These are phyloP conservation scores for Aegilops longissima DNA, from an alignment of 176 grass and related monocot genomes.

Conservation along the genomic window DNA sequence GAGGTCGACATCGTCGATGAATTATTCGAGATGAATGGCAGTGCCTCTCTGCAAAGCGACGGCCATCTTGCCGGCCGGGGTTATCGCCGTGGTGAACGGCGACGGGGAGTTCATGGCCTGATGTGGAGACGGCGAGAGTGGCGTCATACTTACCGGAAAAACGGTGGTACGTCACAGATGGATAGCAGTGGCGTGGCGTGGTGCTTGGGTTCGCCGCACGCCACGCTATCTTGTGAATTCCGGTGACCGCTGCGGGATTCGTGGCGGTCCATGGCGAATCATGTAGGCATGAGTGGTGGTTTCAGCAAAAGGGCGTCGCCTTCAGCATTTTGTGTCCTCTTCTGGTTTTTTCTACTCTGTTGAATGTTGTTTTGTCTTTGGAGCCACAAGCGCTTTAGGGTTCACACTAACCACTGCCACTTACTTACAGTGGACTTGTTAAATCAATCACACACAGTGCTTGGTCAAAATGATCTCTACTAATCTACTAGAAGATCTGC, in stretches of 20 bases:
- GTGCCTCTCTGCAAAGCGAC: not conserved
- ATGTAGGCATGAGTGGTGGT: not conserved
- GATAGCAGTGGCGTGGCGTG: not conserved
- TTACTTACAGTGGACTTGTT: not conserved
- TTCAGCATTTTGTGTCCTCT: not conserved
- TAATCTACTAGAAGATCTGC: not conserved
- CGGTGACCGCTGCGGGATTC: not conserved
- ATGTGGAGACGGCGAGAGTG: not conserved
- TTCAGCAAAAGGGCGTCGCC: not conserved
- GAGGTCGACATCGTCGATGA: not conserved
- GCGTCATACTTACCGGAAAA: not conserved
- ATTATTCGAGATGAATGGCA: not conserved
- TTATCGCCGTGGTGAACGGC: no score
- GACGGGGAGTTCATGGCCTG: not conserved
- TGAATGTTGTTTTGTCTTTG: constrained; percentile 26
- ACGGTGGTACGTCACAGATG: not conserved
- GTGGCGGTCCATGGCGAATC: not conserved
- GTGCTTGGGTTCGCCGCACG: not conserved
- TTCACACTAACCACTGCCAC: constrained; percentile 16
- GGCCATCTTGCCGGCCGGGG: not conserved
- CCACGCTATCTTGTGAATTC: not conserved
- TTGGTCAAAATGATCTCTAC: not conserved
- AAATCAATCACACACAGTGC: not conserved
- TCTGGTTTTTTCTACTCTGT: not conserved
- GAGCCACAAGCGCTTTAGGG: not conserved